These are phyloP conservation scores for Fomitopsis betulina DNA, from an alignment of 1,284 basidiomycete species.

Conservation along the genomic window DNA sequence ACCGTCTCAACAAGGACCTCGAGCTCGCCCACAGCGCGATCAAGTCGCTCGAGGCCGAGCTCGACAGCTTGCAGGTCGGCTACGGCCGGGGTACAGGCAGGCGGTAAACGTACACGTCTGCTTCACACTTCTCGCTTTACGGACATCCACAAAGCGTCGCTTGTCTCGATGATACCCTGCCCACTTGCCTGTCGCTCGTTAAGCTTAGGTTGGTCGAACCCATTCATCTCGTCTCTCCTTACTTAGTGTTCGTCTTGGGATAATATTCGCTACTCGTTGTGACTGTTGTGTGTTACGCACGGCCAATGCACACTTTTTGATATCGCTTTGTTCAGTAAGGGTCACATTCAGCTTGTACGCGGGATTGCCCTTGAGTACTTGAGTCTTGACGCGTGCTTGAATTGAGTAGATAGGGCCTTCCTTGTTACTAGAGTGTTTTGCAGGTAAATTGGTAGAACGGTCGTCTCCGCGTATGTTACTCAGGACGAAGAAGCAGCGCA, in stretches of 20 bases:
- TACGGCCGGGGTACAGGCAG: slow-evolving; percentile 75
- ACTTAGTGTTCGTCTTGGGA: background rate
- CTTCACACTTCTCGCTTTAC: too few species aligned
- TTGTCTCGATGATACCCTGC: slow-evolving; percentile 5
- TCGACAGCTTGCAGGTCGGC: slow-evolving; percentile 85
- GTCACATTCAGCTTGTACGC: too few species aligned
- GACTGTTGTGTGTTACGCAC: background rate
- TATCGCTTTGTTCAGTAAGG: too few species aligned
- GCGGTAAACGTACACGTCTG: slow-evolving; percentile 39
- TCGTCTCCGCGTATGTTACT: too few species aligned
- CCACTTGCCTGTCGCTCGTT: slow-evolving; percentile 3
- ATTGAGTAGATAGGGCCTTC: too few species aligned
- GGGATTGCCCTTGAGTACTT: too few species aligned
- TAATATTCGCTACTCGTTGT: background rate
- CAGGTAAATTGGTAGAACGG: too few species aligned
- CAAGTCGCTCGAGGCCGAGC: slow-evolving; percentile 85
- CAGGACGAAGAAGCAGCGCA: too few species aligned
- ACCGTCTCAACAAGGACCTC: slow-evolving; percentile 95
- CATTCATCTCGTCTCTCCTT: slow-evolving; percentile 1
- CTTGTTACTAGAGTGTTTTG: too few species aligned
- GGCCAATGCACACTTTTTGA: background rate
- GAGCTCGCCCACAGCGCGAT: slow-evolving; percentile 90
- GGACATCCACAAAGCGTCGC: background rate
- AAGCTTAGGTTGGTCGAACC: background rate
- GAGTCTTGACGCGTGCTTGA: too few species aligned